Conservation (phyloP, 371 early-diverging fungal genomes). For the Syncephalastrum sp. region DNA sequence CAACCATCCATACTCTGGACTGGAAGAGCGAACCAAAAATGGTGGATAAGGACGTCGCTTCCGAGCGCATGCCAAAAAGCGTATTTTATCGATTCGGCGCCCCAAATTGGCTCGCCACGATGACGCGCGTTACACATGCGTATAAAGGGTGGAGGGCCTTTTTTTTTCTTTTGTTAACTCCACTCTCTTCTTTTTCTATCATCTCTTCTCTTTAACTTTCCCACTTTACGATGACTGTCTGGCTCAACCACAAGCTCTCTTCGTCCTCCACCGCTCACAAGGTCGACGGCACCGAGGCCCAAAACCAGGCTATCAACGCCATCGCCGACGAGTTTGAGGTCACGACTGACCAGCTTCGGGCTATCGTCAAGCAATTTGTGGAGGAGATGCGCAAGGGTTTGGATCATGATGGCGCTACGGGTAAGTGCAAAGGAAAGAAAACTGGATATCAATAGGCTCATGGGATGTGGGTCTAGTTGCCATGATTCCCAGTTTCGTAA, state of each 20-base stretch:
- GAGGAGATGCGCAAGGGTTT: slow-evolving; percentile 79
- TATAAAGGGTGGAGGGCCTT: too few species aligned
- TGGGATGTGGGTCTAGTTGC: slow-evolving; percentile 22
- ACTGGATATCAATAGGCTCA: too few species aligned
- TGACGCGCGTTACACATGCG: too few species aligned
- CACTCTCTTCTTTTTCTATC: slow-evolving; percentile 11
- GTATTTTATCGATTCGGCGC: too few species aligned
- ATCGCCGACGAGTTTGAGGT: slow-evolving; percentile 62
- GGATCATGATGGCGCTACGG: slow-evolving; percentile 50
- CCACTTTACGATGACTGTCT: slow-evolving; percentile 7
- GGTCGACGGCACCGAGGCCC: slow-evolving; percentile 27
- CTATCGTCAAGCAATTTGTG: slow-evolving; percentile 64
- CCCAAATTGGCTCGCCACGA: too few species aligned
- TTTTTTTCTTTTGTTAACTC: slow-evolving; percentile 5
- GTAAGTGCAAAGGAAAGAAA: slow-evolving; percentile 13
- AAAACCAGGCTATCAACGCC: slow-evolving; percentile 33
- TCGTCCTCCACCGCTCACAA: not conserved
- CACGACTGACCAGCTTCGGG: slow-evolving; percentile 47
- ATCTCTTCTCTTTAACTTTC: slow-evolving; percentile 13
- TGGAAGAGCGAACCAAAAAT: too few species aligned
- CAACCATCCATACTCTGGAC: too few species aligned
- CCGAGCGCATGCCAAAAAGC: too few species aligned
- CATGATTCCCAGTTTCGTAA: slow-evolving; percentile 84
- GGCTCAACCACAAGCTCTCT: slow-evolving; percentile 5
- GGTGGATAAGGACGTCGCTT: too few species aligned